These are phyloP conservation scores for Plasmodium fragile DNA, from an alignment of 169 alveolate genomes.

Conservation along the genomic window DNA sequence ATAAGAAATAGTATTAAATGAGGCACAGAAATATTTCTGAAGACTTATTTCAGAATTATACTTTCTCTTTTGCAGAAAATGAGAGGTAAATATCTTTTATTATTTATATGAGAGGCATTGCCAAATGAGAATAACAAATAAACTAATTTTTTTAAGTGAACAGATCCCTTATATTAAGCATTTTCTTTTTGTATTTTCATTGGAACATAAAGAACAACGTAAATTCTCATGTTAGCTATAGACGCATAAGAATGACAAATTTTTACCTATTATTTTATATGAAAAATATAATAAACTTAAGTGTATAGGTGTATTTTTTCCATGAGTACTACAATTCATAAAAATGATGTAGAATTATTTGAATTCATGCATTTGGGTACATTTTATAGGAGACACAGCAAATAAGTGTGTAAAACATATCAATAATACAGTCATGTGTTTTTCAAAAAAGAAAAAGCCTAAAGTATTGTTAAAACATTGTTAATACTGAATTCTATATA, in stretches of 20 bases:
- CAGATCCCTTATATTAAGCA: neutral
- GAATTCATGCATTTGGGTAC: neutral
- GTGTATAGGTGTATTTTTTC: neutral
- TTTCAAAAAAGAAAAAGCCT: neutral
- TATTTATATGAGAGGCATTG: neutral
- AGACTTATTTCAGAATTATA: neutral
- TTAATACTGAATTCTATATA: neutral
- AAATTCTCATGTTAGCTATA: neutral
- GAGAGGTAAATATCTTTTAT: neutral
- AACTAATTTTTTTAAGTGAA: neutral
- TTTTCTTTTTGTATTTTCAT: neutral
- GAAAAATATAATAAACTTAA: neutral
- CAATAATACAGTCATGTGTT: neutral
- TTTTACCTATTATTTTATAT: neutral
- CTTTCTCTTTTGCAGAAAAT: neutral
- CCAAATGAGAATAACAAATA: neutral
- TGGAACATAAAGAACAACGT: neutral
- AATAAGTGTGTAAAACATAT: neutral
- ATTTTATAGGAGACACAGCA: neutral
- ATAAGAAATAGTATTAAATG: neutral
- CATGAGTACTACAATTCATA: neutral
- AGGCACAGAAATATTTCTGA: neutral
- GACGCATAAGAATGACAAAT: neutral
- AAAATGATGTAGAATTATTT: neutral
- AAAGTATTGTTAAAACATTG: neutral